Evolutionary conservation across 2,329 filamentous ascomycete species (phyloP).

Genomic region (Sporothrix dimorphospora): DNA sequence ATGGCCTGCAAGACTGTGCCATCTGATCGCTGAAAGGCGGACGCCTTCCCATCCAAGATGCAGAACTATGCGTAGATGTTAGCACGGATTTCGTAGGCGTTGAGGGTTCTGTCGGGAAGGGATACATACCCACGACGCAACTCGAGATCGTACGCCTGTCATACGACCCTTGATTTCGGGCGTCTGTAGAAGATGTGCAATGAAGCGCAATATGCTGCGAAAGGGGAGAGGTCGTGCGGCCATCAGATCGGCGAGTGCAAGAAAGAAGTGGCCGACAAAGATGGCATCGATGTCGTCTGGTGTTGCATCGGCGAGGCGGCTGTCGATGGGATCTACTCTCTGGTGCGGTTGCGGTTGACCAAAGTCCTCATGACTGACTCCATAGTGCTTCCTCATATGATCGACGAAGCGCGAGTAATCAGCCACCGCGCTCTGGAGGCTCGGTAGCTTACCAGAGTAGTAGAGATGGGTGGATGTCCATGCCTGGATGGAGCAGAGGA

Average conservation of each 20-base stretch:
- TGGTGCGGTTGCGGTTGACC: no score
- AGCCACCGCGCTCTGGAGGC: neutral
- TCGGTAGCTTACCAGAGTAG: conserved; percentile 10
- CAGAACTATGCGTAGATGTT: neutral
- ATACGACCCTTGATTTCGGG: neutral
- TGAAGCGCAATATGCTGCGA: conserved; percentile 6
- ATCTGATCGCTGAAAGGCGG: conserved; percentile 1
- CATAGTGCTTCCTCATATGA: neutral
- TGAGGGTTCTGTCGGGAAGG: no score
- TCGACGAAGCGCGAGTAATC: neutral
- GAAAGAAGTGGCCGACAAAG: conserved; percentile 23
- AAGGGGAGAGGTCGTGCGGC: neutral
- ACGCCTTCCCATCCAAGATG: conserved; percentile 11
- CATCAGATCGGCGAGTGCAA: conserved; percentile 17
- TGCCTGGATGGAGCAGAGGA: conserved; percentile 15
- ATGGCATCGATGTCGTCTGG: conserved; percentile 12
- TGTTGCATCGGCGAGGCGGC: neutral
- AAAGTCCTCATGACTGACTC: neutral
- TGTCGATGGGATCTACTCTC: no score
- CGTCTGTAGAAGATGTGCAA: neutral
- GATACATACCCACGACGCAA: conserved; percentile 21
- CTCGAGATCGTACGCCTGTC: conserved; percentile 13
- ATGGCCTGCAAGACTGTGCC: conserved; percentile 17
- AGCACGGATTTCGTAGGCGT: no score
- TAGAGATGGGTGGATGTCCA: conserved; percentile 17